A percentile compares a stretch with the other conserved stretches of the same genome.
phyloP scores from a whole-genome alignment of 1,284 basidiomycete species.

The Apiotrichum porosum region DNA sequence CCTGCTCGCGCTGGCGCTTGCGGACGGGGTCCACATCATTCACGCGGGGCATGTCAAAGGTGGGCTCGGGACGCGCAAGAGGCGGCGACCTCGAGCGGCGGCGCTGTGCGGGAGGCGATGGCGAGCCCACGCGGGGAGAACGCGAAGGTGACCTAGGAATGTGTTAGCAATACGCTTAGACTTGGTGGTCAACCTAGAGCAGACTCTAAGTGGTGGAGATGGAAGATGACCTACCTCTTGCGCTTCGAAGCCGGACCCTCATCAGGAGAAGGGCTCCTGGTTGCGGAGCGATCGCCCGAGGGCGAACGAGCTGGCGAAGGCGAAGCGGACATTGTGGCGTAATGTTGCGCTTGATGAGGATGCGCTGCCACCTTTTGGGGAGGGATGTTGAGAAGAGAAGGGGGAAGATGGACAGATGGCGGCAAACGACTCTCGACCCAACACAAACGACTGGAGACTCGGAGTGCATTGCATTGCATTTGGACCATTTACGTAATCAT shows the following conservation, averaged over 20 bases:
- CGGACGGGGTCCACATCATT: conserved; percentile 72
- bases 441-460: no score
- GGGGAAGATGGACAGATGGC: not conserved
- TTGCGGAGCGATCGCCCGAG: conserved; percentile 2
- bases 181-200: not conserved
- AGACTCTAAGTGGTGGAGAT: not conserved
- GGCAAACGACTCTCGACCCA: no score
- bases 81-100: conserved; percentile 38
- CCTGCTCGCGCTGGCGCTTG: conserved; percentile 67
- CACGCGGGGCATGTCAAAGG: conserved; percentile 57
- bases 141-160: conserved; percentile 38
- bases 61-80: conserved; percentile 6
- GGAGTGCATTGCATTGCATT: not conserved
- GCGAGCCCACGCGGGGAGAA: conserved; percentile 37
- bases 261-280: conserved; percentile 19
- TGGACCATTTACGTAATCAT: no score
- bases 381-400: not conserved
- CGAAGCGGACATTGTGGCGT: conserved; percentile 28
- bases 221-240: conserved; percentile 37
- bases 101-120: conserved; percentile 45
- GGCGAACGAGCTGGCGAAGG: conserved; percentile 4
- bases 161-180: not conserved
- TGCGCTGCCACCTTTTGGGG: conserved; percentile 2
- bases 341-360: no score
- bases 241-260: conserved; percentile 34